Evolutionary conservation across 2,329 filamentous ascomycete genomes (phyloP).

Genomic region (Alternaria angustiovoidea): DNA sequence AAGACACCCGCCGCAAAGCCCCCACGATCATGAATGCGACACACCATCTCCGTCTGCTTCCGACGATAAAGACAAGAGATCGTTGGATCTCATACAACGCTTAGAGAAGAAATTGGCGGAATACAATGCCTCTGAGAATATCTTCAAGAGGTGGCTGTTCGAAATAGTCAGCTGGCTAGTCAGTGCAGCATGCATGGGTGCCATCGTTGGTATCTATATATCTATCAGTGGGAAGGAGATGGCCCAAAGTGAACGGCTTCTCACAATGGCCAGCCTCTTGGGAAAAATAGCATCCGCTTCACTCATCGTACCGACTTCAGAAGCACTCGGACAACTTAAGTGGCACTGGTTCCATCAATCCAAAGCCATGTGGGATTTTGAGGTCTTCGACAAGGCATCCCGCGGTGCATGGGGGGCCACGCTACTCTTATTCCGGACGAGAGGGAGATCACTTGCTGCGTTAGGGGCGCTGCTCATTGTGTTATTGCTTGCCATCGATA

Average conservation of each 20-base stretch:
- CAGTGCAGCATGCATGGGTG: constrained; percentile 24
- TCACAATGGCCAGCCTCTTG: constrained; percentile 21
- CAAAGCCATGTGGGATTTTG: constrained; percentile 39
- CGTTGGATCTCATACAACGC: constrained; percentile 27
- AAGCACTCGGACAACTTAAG: constrained; percentile 40
- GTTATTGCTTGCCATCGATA: constrained; percentile 20
- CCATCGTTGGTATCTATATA: constrained; percentile 13
- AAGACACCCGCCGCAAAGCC: background rate
- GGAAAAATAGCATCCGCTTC: constrained; percentile 31
- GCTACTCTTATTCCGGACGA: constrained; percentile 23
- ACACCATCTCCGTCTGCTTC: background rate
- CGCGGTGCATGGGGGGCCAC: constrained; percentile 23
- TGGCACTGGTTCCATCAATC: constrained; percentile 35
- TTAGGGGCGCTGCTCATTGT: constrained; percentile 12
- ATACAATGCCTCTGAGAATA: constrained; percentile 29
- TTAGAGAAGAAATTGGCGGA: constrained; percentile 31
- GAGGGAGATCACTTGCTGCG: constrained; percentile 23
- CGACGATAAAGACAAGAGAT: background rate
- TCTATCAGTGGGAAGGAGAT: background rate
- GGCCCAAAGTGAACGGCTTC: background rate
- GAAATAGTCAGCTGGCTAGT: constrained; percentile 30
- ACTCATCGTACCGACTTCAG: constrained; percentile 31
- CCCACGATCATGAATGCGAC: no score
- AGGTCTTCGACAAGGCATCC: constrained; percentile 41
- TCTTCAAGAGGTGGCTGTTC: constrained; percentile 38